Percentiles rank a stretch among this genome's conserved stretches.
Evolutionary conservation across 1,139 yeast genomes (phyloP).

Genomic region (Debaryomyces fabryi): DNA sequence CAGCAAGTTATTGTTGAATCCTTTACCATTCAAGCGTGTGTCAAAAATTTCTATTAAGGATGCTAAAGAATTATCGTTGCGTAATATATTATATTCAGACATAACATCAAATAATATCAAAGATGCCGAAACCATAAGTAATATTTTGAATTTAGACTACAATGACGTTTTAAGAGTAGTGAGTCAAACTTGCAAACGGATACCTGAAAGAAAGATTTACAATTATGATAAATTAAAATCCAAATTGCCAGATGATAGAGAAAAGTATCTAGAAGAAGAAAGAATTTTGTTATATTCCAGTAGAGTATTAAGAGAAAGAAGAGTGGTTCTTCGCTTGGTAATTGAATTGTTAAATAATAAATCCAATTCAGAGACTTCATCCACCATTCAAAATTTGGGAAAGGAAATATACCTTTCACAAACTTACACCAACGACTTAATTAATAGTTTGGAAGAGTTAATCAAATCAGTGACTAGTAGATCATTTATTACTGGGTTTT

Average conservation of each 20-base stretch:
- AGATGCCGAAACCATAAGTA: conserved; percentile 45
- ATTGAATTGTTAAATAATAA: conserved; percentile 41
- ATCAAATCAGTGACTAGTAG: conserved; percentile 10
- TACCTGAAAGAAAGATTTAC: conserved; percentile 33
- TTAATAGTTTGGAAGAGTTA: conserved; percentile 11
- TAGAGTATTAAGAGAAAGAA: conserved; percentile 48
- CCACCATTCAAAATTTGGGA: conserved; percentile 41
- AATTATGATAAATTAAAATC: conserved; percentile 30
- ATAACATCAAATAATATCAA: conserved; percentile 32
- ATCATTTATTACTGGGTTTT: conserved; percentile 18
- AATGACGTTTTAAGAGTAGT: conserved; percentile 52
- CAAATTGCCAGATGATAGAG: conserved; percentile 42
- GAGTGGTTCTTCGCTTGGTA: conserved; percentile 45
- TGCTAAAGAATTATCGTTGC: conserved; percentile 33
- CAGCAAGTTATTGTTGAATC: conserved; percentile 29
- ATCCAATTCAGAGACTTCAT: conserved; percentile 32
- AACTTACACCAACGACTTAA: conserved; percentile 9
- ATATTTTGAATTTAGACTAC: conserved; percentile 35
- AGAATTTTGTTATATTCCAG: conserved; percentile 34
- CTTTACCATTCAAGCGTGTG: conserved; percentile 36
- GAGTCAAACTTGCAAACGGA: conserved; percentile 38
- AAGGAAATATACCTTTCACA: conserved; percentile 29
- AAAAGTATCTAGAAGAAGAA: conserved; percentile 31
- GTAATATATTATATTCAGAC: conserved; percentile 43
- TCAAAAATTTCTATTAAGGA: not conserved